A percentile compares a stretch with the other conserved stretches of the same genome.
Evolutionary conservation across 1,284 basidiomycete species (phyloP).

Genomic region (Apiotrichum akiyoshidainum): DNA sequence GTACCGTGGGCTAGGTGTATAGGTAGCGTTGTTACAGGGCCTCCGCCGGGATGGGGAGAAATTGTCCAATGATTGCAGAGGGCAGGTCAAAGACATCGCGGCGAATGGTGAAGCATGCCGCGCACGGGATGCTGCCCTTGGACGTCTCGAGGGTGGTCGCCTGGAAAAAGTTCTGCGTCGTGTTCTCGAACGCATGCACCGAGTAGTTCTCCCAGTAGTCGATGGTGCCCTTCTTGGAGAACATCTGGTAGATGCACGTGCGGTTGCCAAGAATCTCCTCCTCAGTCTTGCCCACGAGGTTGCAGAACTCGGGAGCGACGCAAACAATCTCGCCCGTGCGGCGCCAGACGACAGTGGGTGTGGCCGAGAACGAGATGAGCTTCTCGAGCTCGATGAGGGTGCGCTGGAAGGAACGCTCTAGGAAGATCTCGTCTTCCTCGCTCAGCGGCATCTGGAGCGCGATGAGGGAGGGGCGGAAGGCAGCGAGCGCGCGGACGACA

Average conservation of each 20-base stretch:
- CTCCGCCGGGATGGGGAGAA: constrained; percentile 41
- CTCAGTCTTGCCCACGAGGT: constrained; percentile 83
- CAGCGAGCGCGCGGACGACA: constrained; percentile 88
- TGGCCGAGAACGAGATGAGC: constrained; percentile 93
- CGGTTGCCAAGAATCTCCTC: constrained; percentile 71
- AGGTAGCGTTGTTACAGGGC: background rate
- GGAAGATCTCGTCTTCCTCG: constrained; percentile 88
- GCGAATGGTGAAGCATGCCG: constrained; percentile 78
- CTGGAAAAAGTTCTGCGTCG: constrained; percentile 88
- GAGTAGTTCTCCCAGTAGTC: constrained; percentile 96
- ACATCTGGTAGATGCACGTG: constrained; percentile 79
- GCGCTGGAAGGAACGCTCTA: constrained; percentile 91
- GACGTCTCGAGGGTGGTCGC: constrained; percentile 65
- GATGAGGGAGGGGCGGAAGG: constrained; percentile 91
- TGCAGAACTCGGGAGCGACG: constrained; percentile 92
- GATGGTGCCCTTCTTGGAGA: constrained; percentile 71
- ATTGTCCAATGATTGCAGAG: constrained; percentile 75
- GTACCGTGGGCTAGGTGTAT: no score
- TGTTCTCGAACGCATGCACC: constrained; percentile 90
- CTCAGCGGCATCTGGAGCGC: constrained; percentile 92
- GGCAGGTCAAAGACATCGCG: constrained; percentile 66
- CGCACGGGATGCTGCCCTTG: constrained; percentile 63
- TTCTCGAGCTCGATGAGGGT: constrained; percentile 93
- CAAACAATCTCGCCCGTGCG: constrained; percentile 96
- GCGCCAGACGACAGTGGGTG: constrained; percentile 99